Conservation (phyloP, 371 early-diverging fungal species). For the Mortierella polycephala region DNA sequence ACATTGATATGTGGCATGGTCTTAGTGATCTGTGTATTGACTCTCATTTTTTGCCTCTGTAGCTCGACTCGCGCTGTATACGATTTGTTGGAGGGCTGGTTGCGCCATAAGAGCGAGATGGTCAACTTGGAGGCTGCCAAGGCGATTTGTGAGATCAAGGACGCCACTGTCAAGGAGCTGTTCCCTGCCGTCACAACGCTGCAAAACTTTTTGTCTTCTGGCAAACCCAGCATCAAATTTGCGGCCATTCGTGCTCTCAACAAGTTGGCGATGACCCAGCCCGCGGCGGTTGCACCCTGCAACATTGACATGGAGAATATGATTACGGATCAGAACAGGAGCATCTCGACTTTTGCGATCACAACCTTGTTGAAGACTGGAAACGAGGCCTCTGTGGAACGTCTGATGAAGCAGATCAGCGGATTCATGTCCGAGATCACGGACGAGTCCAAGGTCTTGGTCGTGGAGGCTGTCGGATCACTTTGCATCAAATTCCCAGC, state of each 20-base stretch:
- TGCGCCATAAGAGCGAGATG: conserved; percentile 96
- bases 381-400: conserved; percentile 96
- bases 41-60: not conserved
- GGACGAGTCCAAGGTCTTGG: conserved; percentile 98
- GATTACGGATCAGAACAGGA: conserved; percentile 95
- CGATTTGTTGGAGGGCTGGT: conserved; percentile 88
- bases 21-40: conserved; percentile 3
- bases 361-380: conserved; percentile 98
- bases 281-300: conserved; percentile 91
- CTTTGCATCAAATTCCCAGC: conserved; percentile 96
- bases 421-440: conserved; percentile 97
- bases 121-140: conserved; percentile 98
- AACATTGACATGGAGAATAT: conserved; percentile 98
- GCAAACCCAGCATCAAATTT: conserved; percentile 93
- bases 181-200: conserved; percentile 93
- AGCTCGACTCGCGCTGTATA: conserved; percentile 81
- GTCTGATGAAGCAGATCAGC: conserved; percentile 97
- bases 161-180: conserved; percentile 85
- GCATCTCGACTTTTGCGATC: conserved; percentile 98
- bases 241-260: conserved; percentile 97
- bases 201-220: conserved; percentile 92
- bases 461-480: conserved; percentile 96
- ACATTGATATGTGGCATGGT: not conserved
- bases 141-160: conserved; percentile 91
- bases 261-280: conserved; percentile 87